These are phyloP conservation scores for Cyberlindnera mrakii DNA, from an alignment of 805 yeast genomes.

Conservation along the genomic window DNA sequence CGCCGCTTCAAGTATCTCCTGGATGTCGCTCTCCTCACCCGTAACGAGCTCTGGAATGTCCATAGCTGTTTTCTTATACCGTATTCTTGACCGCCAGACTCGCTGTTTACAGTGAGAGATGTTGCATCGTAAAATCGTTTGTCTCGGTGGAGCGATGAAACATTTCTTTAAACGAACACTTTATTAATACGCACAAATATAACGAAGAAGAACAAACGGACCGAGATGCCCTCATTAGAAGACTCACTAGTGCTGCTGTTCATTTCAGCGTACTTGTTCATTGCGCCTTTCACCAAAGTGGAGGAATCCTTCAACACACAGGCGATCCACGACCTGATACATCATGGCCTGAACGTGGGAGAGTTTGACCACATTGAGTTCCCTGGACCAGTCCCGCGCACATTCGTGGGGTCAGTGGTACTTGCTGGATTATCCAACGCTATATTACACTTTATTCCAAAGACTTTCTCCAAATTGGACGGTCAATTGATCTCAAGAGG, in stretches of 20 bases:
- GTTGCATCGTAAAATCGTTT: no score
- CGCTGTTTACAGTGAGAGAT: no score
- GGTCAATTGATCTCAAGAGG: conserved; percentile 53
- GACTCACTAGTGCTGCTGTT: conserved; percentile 36
- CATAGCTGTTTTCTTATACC: neutral
- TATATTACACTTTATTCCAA: conserved; percentile 14
- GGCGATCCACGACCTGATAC: conserved; percentile 76
- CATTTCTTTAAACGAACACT: no score
- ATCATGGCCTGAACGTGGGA: conserved; percentile 45
- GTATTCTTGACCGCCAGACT: no score
- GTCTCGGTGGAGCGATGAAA: no score
- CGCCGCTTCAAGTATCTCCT: conserved; percentile 10
- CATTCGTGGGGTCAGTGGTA: conserved; percentile 67
- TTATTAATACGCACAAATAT: no score
- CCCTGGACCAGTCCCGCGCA: conserved; percentile 87
- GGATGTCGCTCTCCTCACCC: conserved; percentile 19
- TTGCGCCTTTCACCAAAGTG: conserved; percentile 84
- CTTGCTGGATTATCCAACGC: conserved; percentile 44
- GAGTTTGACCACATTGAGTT: conserved; percentile 69
- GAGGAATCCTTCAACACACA: conserved; percentile 92
- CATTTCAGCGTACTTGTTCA: conserved; percentile 41
- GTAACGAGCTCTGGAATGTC: conserved; percentile 23
- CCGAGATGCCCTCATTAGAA: conserved; percentile 18
- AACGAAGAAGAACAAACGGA: neutral
- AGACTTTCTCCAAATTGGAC: conserved; percentile 35